A percentile compares a stretch with the other conserved stretches of the same genome.
These are phyloP conservation scores for Oryza glaberrima DNA, from an alignment of 176 grass and related monocot genomes.

Conservation along the genomic window DNA sequence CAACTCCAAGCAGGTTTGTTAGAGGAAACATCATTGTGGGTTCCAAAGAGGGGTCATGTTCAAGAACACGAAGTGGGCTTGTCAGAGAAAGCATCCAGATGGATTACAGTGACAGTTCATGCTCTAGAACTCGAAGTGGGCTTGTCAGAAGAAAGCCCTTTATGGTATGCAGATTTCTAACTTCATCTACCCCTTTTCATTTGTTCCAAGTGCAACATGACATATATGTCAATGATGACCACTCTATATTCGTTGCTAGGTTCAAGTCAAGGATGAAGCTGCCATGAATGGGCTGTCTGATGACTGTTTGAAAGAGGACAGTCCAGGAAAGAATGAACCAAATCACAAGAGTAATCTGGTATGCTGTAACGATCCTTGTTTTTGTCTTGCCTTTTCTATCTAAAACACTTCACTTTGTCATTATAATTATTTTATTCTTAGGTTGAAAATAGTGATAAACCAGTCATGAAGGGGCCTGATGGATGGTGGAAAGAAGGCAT, in stretches of 20 bases:
- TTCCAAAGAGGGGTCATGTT: conserved; percentile 16
- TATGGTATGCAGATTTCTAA: conserved; percentile 22
- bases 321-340: conserved; percentile 25
- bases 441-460: conserved; percentile 31
- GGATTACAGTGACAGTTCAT: conserved; percentile 8
- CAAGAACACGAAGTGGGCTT: conserved; percentile 28
- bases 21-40: conserved; percentile 9
- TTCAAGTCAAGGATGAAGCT: conserved; percentile 26
- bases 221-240: background rate
- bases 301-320: conserved; percentile 42
- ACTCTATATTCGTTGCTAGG: conserved; percentile 36
- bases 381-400: conserved; percentile 6
- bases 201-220: background rate
- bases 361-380: background rate
- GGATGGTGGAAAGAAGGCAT: conserved; percentile 46
- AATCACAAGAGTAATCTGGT: conserved; percentile 37
- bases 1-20: conserved; percentile 18
- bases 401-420: background rate
- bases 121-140: conserved; percentile 20
- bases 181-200: background rate
- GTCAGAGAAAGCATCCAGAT: background rate
- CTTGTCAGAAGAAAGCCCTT: conserved; percentile 20
- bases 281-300: conserved; percentile 11
- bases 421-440: conserved; percentile 7
- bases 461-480: conserved; percentile 36